Evolutionary conservation across 2,329 filamentous ascomycete species (phyloP).

Genomic region (Fusarium begoniae): DNA sequence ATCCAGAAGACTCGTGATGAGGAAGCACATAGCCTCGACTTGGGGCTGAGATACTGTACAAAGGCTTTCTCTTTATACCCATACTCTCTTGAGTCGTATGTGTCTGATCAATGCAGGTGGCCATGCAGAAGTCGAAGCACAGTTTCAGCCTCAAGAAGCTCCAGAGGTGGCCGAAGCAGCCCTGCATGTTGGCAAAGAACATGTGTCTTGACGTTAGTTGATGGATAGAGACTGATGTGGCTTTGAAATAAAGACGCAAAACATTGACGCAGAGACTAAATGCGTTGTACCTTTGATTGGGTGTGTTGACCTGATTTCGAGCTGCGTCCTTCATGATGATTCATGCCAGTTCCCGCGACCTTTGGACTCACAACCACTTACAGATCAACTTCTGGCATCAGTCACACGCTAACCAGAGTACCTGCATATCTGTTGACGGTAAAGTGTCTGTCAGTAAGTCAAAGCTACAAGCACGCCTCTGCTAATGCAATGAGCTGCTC

Average conservation of each 20-base stretch:
- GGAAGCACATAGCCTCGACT: neutral
- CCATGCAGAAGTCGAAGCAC: neutral
- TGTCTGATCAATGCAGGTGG: neutral
- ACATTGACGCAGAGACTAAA: neutral
- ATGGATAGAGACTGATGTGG: neutral
- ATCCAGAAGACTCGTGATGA: neutral
- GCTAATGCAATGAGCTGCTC: neutral
- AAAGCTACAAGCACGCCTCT: neutral
- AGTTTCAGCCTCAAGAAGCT: conserved; percentile 22
- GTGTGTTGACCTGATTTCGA: neutral
- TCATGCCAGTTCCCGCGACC: conserved; percentile 15
- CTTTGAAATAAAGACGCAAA: neutral
- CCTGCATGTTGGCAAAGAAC: neutral
- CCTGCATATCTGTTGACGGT: neutral
- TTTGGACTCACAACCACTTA: conserved; percentile 2
- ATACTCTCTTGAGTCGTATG: neutral
- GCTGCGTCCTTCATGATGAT: neutral
- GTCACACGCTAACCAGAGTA: neutral
- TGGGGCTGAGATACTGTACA: neutral
- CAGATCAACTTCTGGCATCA: neutral
- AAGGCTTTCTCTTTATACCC: neutral
- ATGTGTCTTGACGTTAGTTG: neutral
- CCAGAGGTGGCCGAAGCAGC: neutral
- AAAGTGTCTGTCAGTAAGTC: neutral
- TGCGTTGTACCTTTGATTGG: conserved; percentile 1